phyloP scores from a whole-genome alignment of 139 green algal genomes.

The Chlorella sp. region DNA sequence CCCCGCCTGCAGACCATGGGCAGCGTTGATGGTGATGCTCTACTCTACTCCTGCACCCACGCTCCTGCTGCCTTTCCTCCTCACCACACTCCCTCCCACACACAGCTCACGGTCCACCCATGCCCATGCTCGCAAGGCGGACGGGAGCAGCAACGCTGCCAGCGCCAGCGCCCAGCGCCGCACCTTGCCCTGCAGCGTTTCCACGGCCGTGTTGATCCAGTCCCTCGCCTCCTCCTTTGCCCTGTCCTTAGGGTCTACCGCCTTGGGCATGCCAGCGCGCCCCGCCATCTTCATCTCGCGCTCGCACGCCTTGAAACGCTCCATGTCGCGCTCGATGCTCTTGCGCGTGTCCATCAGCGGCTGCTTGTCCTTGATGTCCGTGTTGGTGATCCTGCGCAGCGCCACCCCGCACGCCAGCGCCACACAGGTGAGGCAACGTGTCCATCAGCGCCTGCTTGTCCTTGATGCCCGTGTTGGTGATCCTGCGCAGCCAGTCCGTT shows the following conservation, averaged over 20 bases:
- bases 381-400: constrained; percentile 72
- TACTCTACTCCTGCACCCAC: too few species aligned
- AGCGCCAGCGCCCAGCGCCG: too few species aligned
- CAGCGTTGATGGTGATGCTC: too few species aligned
- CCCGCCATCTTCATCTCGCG: constrained; percentile 89
- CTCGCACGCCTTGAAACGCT: constrained; percentile 95
- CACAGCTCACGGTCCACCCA: too few species aligned
- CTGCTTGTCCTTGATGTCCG: constrained; percentile 97
- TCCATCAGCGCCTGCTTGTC: constrained; percentile 88
- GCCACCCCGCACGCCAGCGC: too few species aligned
- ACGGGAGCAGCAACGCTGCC: too few species aligned
- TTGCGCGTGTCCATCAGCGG: constrained; percentile 74
- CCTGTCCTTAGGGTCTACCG: constrained; percentile 79
- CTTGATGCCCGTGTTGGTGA: constrained; percentile 87
- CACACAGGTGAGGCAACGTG: too few species aligned
- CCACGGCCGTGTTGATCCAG: constrained; percentile 85
- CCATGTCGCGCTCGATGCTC: constrained; percentile 95
- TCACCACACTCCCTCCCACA: too few species aligned
- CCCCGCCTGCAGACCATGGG: too few species aligned
- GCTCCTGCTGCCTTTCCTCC: too few species aligned
- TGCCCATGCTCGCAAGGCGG: too few species aligned
- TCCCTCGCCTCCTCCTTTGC: constrained; percentile 78
- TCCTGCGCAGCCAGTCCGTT: too few species aligned
- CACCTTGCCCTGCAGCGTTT: constrained; percentile 66
- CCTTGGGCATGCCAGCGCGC: background rate